These are phyloP conservation scores for Seiridium cupressi DNA, from an alignment of 2,329 filamentous ascomycete genomes.

Conservation along the genomic window DNA sequence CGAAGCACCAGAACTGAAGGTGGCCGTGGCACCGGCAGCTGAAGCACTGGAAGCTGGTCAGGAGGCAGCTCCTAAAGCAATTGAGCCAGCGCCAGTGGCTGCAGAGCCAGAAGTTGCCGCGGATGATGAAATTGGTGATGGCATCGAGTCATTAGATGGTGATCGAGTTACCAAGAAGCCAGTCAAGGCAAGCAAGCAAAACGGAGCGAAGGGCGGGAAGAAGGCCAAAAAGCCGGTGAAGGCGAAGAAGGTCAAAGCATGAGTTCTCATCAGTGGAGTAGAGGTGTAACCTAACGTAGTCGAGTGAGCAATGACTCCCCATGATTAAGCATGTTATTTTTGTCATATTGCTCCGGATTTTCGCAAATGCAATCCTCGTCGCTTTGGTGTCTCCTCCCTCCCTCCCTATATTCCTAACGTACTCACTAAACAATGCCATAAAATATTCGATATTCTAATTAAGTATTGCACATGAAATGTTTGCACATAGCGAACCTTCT, in stretches of 20 bases:
- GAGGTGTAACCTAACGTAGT: neutral
- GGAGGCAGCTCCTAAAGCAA: conserved; percentile 33
- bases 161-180: conserved; percentile 21
- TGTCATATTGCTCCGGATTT: no score
- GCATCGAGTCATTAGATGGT: conserved; percentile 18
- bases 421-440: no score
- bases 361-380: no score
- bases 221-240: conserved; percentile 33
- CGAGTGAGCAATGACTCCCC: neutral
- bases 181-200: conserved; percentile 30
- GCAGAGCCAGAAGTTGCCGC: conserved; percentile 22
- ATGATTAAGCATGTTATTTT: no score
- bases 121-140: conserved; percentile 12
- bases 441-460: no score
- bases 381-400: no score
- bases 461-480: conserved; percentile 35
- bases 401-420: no score
- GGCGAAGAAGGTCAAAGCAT: conserved; percentile 38
- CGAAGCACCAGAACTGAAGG: conserved; percentile 69
- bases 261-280: conserved; percentile 13
- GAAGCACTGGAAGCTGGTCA: conserved; percentile 33
- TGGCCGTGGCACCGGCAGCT: conserved; percentile 35
- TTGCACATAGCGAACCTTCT: conserved; percentile 62
- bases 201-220: conserved; percentile 19
- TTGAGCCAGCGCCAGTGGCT: conserved; percentile 32